Conservation (phyloP, 176 grass and related monocot genomes). For the Bromus sterilis region DNA sequence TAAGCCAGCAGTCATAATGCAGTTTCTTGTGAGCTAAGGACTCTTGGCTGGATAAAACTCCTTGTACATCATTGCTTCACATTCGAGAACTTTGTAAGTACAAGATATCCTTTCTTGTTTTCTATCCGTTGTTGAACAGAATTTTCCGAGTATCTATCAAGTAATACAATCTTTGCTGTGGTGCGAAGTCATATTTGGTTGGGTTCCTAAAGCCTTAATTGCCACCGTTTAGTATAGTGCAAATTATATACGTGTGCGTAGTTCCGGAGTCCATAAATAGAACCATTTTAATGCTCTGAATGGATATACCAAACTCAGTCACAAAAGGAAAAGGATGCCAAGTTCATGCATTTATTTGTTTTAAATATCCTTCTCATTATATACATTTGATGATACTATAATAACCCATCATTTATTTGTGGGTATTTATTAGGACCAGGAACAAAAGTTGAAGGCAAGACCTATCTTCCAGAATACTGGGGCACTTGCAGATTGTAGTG, state of each 20-base stretch:
- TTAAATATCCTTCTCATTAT: background rate
- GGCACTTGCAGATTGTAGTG: slow-evolving; percentile 44
- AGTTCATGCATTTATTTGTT: background rate
- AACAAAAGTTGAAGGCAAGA: slow-evolving; percentile 53
- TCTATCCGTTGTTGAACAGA: background rate
- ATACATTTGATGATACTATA: background rate
- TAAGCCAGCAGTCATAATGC: background rate
- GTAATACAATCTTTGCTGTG: background rate
- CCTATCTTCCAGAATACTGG: slow-evolving; percentile 52
- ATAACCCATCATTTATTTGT: slow-evolving; percentile 8
- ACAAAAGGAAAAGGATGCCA: background rate
- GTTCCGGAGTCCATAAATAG: background rate
- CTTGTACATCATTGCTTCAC: slow-evolving; percentile 5
- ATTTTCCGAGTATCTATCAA: background rate
- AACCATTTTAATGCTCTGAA: background rate
- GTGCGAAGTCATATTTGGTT: background rate
- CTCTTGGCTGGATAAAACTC: slow-evolving; percentile 9
- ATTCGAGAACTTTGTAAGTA: slow-evolving; percentile 21
- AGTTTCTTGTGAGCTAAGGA: slow-evolving; percentile 10
- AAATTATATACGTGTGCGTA: background rate
- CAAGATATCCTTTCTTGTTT: background rate
- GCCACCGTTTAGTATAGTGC: background rate
- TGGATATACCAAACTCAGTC: background rate
- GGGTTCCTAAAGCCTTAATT: background rate
- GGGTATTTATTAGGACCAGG: slow-evolving; percentile 46